Evolutionary conservation across 441 rosid species (phyloP), one percentile per base, ranked within the genome.

Genomic region (Croton setiger): DNA sequence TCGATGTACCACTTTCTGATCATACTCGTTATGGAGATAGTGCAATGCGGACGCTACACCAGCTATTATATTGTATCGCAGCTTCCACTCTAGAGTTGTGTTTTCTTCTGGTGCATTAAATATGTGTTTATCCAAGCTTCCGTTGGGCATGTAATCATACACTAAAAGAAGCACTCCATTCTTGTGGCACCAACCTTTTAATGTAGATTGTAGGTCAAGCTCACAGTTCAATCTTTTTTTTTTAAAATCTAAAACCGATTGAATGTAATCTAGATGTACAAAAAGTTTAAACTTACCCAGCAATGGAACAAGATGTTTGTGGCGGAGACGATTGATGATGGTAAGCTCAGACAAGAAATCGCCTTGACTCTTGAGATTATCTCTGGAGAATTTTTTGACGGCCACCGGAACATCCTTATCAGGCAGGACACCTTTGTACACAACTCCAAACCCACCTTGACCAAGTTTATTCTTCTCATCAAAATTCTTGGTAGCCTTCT

Each of bases 311-410:
- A 85, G 85, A 70, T 85, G 86, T 55, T 78, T 83, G 69, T 85
- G 88, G 65, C 84, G 88, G 55, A 87, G 80, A 9, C 85, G 81
- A 74, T 84, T 85, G 58, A 87, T 87, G 78, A 87, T 82, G 36
- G 83, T 75, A 41, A 87, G 86, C 66, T 83, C 88, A 27, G 85
- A 67, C 75, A 85, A 63, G 77, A 87, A 85, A 73, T 81, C 82
- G 60, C 75, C 88, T 78, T 74, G 81, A 27, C 88, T 76, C 63
- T 79, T 72, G 7, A 78, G 70, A 61, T 75, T 48, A 36, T 76
- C 86, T 64, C 86, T 74, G 5, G 78, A 78, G 60, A 85, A 83
- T 37, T 83, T 85, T 48, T 87, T 85, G 60, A 85, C 88, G 1
- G 89, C 88, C 9, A 83, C 74, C 47, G 54, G 74, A 54, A 78